A percentile compares a stretch with the other conserved stretches of the same genome.
These are phyloP conservation scores for Ceratocystis harringtonii DNA, from an alignment of 2,329 filamentous ascomycete species.

Conservation along the genomic window DNA sequence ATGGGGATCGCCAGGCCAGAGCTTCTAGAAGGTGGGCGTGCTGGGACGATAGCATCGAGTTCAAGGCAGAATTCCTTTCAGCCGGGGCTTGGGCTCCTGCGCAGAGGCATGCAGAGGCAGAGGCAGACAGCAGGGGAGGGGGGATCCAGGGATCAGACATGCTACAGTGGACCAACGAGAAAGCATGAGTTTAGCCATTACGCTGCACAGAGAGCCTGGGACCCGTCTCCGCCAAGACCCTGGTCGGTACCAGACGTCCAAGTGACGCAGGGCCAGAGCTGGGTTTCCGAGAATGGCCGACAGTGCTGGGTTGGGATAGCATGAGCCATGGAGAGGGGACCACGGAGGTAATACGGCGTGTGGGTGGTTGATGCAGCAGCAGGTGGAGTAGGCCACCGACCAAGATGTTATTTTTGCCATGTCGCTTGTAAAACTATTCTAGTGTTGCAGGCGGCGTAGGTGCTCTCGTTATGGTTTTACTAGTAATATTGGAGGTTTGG, in stretches of 20 bases:
- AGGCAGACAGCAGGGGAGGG: background rate
- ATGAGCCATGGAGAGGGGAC: background rate
- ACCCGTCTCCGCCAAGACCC: background rate
- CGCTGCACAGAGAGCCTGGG: background rate
- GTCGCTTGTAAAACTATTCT: background rate
- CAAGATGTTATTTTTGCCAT: background rate
- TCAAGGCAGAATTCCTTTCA: background rate
- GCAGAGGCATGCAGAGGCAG: background rate
- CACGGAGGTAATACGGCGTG: background rate
- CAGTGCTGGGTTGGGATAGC: background rate
- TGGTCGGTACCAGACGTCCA: background rate
- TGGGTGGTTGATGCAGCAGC: no score
- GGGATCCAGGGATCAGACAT: background rate
- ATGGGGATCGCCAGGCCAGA: background rate
- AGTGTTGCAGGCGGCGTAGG: background rate
- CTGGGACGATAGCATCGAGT: background rate
- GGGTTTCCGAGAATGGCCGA: slow-evolving; percentile 18
- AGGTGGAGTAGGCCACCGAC: background rate
- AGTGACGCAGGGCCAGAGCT: no score
- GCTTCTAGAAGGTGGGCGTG: background rate
- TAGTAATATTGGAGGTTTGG: background rate
- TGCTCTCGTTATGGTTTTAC: background rate
- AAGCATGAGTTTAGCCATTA: background rate
- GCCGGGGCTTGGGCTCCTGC: background rate
- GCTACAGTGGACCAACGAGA: background rate